These are phyloP conservation scores for Furcasterigmium furcatum DNA, from an alignment of 2,329 filamentous ascomycete genomes.

Conservation along the genomic window DNA sequence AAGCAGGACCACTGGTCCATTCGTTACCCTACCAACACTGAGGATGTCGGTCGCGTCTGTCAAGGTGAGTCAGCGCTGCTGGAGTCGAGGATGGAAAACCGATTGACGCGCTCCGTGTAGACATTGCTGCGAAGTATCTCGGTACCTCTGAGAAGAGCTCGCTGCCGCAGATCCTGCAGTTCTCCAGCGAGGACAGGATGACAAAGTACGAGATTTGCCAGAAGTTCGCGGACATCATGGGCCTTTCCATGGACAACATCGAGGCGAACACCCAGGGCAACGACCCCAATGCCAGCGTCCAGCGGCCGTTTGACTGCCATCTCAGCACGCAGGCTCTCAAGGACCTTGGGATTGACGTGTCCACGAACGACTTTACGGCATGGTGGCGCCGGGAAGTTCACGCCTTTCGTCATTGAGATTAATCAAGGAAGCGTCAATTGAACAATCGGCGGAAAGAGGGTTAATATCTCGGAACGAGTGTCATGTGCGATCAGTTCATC, in stretches of 20 bases:
- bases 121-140: constrained; percentile 70
- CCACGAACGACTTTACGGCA: constrained; percentile 69
- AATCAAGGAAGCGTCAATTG: background rate
- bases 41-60: constrained; percentile 79
- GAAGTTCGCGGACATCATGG: constrained; percentile 75
- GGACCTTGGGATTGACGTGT: constrained; percentile 71
- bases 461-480: no score
- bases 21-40: constrained; percentile 84
- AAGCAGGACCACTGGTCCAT: constrained; percentile 86
- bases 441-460: no score
- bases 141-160: constrained; percentile 38
- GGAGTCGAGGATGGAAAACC: no score
- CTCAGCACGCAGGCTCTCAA: constrained; percentile 72
- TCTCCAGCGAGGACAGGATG: constrained; percentile 80
- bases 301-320: constrained; percentile 86
- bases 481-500: no score
- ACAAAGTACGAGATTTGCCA: constrained; percentile 91
- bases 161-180: constrained; percentile 74
- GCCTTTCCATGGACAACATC: constrained; percentile 65
- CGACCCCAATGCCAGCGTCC: constrained; percentile 66
- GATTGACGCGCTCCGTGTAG: constrained; percentile 38
- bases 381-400: constrained; percentile 74
- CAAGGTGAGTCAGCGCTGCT: constrained; percentile 54
- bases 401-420: constrained; percentile 51
- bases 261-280: constrained; percentile 68